Evolutionary conservation across 2,329 filamentous ascomycete species (phyloP).

Genomic region (Fusarium beomiforme): DNA sequence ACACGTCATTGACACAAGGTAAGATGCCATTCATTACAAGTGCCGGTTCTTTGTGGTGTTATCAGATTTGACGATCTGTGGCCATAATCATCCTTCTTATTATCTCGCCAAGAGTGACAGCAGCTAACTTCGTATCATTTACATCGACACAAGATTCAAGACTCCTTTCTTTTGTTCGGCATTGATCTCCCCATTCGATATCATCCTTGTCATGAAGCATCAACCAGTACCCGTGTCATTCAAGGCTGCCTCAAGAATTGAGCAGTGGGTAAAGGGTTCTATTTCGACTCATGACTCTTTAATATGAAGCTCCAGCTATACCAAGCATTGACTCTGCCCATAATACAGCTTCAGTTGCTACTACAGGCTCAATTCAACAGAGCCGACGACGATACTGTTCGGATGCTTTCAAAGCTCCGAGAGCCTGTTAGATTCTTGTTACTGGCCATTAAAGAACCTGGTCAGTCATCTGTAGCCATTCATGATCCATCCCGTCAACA

Average conservation of each 20-base stretch:
- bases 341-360: neutral
- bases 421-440: neutral
- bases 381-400: neutral
- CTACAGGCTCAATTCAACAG: neutral
- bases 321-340: neutral
- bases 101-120: neutral
- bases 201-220: conserved; percentile 17
- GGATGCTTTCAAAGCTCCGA: neutral
- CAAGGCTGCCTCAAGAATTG: conserved; percentile 3
- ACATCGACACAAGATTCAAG: neutral
- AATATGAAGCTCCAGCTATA: conserved; percentile 13
- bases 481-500: neutral
- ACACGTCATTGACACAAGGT: conserved; percentile 1
- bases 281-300: conserved; percentile 1
- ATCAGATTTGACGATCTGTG: neutral
- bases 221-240: conserved; percentile 19
- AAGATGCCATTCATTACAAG: conserved; percentile 4
- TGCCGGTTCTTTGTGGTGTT: neutral
- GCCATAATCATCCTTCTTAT: neutral
- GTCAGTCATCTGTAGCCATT: conserved; percentile 9
- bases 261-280: conserved; percentile 28
- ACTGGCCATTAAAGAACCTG: neutral
- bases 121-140: neutral
- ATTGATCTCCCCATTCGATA: neutral
- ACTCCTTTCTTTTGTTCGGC: neutral